A percentile compares a stretch with the other conserved stretches of the same genome.
phyloP scores from a whole-genome alignment of 768 basidiomycete species.

The Mrakia hoshinonis region DNA sequence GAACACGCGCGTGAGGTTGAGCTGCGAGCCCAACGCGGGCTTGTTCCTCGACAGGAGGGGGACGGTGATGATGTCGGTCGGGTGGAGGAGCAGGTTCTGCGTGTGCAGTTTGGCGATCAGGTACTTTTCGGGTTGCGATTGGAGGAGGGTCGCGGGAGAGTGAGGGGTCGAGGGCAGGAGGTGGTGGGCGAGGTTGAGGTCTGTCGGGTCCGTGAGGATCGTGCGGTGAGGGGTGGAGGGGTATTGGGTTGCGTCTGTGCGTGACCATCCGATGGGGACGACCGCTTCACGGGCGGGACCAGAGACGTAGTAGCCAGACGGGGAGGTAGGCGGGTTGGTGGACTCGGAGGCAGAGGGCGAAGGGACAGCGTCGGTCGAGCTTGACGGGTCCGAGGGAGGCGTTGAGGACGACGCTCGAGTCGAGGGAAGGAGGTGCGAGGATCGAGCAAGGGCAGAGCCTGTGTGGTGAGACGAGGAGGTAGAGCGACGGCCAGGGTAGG shows the following conservation, averaged over 20 bases:
- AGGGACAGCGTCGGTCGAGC: slow-evolving; percentile 49
- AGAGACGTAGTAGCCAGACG: background rate
- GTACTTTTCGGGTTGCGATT: slow-evolving; percentile 86
- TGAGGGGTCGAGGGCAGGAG: background rate
- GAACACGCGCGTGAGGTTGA: slow-evolving; percentile 74
- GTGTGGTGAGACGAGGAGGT: background rate
- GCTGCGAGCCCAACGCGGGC: slow-evolving; percentile 62
- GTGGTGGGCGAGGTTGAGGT: slow-evolving; percentile 6
- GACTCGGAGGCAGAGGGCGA: slow-evolving; percentile 24
- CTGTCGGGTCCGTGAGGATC: background rate
- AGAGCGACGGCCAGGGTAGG: no score
- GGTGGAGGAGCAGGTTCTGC: slow-evolving; percentile 77
- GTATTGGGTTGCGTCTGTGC: background rate
- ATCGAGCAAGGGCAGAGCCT: background rate
- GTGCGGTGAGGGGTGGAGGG: background rate
- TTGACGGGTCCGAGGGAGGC: background rate
- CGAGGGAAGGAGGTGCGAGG: slow-evolving; percentile 32
- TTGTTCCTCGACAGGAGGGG: slow-evolving; percentile 80
- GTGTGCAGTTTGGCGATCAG: slow-evolving; percentile 80
- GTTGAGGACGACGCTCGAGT: background rate
- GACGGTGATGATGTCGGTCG: slow-evolving; percentile 85
- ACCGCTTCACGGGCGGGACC: background rate
- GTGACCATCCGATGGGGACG: background rate
- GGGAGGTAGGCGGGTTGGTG: slow-evolving; percentile 30
- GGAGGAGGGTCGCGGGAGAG: slow-evolving; percentile 12